Base-by-base conservation (phyloP, 2,329 filamentous ascomycete genomes). In the Cladosporium phlei region DNA sequence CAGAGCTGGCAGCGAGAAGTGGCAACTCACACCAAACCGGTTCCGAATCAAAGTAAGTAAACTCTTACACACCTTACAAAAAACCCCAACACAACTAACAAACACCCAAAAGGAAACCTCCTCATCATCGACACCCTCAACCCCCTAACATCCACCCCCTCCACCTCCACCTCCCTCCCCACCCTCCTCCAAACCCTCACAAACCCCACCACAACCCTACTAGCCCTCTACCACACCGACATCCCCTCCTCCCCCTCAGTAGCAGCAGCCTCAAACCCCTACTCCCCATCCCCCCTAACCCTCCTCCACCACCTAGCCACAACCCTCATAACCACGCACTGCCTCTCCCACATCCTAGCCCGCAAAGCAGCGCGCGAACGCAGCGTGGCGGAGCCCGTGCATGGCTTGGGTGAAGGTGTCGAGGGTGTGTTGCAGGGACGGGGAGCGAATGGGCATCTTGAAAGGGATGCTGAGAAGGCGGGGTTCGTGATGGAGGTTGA, bases 301-400 rank as follows among this genome's bases (percentile, higher is more conserved):
- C 71, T 89, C 1, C 74, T 97, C 17, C 79, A 77, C 35, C 94
- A 94, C 66, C 81, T 96, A 48, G 87, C 90, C n/a, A 98, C 93
- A 3, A 84, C 88, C 3, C 78, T 97, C 44, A 75, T 97, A 49
- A 82, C 79, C 4, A 74, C 86, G 0, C 81, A 84, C 29, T 86
- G 82, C 11, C 76, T 96, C 29, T 71, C 80, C 6, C 88, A 96
- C 56, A 78, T 86, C 33, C 74, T 93, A 4, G 81, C 82, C 22
- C 76, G 78, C 28, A 88, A 88, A 62, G 78, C 76, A n/a, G 89
- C 91, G 3, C 76, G 77, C 8, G 83, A 93, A 65, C 78, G 85
- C 48, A 89, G 86, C 58, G 71, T 87, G 5, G 79, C 79, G 4
- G 83, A 84, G 51, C 91, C 91, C 0, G 78, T 79, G 7, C 95